These are phyloP conservation scores for Fusarium multiceps DNA, from an alignment of 2,329 filamentous ascomycete species.

Conservation along the genomic window DNA sequence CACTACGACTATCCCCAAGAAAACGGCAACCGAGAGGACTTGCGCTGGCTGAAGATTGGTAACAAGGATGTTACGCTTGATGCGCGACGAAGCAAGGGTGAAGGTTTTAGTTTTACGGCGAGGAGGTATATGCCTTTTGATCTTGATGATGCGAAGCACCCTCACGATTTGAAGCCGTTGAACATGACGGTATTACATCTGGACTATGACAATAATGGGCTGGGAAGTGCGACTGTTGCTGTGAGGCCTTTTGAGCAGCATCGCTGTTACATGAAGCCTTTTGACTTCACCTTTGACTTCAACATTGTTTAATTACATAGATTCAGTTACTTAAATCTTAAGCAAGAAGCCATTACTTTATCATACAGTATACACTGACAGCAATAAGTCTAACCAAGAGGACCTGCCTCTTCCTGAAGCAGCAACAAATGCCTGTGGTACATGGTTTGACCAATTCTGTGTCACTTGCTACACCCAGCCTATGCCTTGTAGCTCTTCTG, in stretches of 20 bases:
- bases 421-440: background rate
- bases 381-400: background rate
- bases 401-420: background rate
- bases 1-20: slow-evolving; percentile 31
- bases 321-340: background rate
- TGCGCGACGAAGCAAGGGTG: background rate
- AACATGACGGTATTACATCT: slow-evolving; percentile 25
- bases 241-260: slow-evolving; percentile 27
- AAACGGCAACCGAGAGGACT: slow-evolving; percentile 16
- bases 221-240: slow-evolving; percentile 13
- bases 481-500: background rate
- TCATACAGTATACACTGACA: background rate
- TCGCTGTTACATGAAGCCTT: slow-evolving; percentile 16
- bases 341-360: background rate
- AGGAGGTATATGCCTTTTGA: slow-evolving; percentile 27
- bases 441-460: background rate
- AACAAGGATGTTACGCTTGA: slow-evolving; percentile 9
- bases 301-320: background rate
- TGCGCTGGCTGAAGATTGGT: slow-evolving; percentile 9
- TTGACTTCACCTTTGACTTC: slow-evolving; percentile 21
- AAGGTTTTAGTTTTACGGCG: slow-evolving; percentile 18
- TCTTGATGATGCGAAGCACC: slow-evolving; percentile 13
- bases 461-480: background rate
- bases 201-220: slow-evolving; percentile 24
- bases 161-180: slow-evolving; percentile 13